A percentile compares a stretch with the other conserved stretches of the same genome.
phyloP scores from a whole-genome alignment of 768 basidiomycete genomes.

The Trametes meyenii region DNA sequence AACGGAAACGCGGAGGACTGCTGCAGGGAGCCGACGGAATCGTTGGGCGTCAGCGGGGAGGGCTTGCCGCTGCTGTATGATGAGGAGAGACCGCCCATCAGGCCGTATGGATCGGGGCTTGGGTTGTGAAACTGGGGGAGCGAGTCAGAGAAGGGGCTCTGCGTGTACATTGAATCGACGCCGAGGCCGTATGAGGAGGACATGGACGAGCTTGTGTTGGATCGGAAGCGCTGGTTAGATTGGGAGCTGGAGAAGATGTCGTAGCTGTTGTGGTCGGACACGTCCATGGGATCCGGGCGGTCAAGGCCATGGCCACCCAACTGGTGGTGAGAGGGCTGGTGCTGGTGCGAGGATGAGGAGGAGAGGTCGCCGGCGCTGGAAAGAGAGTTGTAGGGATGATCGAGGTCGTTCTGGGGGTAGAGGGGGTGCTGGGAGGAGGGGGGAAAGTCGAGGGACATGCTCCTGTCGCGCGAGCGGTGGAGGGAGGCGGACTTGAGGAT shows the following conservation, averaged over 20 bases:
- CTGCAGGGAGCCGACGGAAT: constrained; percentile 60
- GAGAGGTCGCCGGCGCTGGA: constrained; percentile 43
- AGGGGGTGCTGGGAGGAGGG: constrained; percentile 46
- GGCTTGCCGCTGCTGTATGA: constrained; percentile 75
- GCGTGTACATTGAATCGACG: constrained; percentile 61
- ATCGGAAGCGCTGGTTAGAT: constrained; percentile 58
- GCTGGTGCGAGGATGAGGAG: constrained; percentile 37
- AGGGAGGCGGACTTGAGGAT: constrained; percentile 46
- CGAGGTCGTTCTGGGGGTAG: constrained; percentile 60
- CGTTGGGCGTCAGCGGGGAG: constrained; percentile 73
- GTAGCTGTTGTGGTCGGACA: constrained; percentile 61
- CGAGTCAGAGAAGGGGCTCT: constrained; percentile 60
- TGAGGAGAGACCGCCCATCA: constrained; percentile 62
- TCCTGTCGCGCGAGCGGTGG: constrained; percentile 39
- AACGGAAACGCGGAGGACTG: constrained; percentile 53
- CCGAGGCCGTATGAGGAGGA: constrained; percentile 56
- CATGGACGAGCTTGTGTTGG: constrained; percentile 74
- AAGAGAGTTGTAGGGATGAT: constrained; percentile 54
- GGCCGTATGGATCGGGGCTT: constrained; percentile 61
- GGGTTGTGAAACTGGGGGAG: constrained; percentile 59
- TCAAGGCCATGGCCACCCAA: constrained; percentile 48
- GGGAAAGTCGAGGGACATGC: constrained; percentile 60
- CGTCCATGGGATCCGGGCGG: constrained; percentile 57
- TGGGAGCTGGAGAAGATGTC: constrained; percentile 61
- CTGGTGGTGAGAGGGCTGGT: constrained; percentile 33